Percentiles rank a stretch among this genome's conserved stretches.
These are phyloP conservation scores for Orbilia javanica DNA, from an alignment of 2,329 filamentous ascomycete genomes.

Conservation along the genomic window DNA sequence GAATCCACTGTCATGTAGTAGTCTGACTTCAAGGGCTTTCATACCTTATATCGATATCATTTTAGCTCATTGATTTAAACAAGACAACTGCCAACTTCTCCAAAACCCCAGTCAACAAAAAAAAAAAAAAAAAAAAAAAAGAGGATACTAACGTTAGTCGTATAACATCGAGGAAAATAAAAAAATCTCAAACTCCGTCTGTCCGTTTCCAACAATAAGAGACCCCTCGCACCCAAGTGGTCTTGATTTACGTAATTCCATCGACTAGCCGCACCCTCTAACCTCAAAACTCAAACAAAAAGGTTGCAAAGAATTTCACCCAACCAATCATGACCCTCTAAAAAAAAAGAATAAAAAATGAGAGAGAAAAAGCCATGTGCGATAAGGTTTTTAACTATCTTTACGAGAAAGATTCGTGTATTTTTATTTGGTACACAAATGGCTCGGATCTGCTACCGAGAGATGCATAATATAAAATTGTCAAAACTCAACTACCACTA, in stretches of 20 bases:
- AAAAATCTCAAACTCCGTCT: conserved; percentile 2
- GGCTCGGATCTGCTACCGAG: conserved; percentile 26
- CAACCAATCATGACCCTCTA: conserved; percentile 12
- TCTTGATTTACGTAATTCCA: conserved; percentile 48
- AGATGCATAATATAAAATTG: conserved; percentile 22
- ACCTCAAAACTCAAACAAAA: conserved; percentile 13
- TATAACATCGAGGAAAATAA: too few relatives aligned
- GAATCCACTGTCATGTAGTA: too few relatives aligned
- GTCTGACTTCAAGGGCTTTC: too few relatives aligned
- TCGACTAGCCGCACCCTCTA: conserved; percentile 42
- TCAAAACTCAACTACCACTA: background rate
- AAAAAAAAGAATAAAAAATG: background rate
- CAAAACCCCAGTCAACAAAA: background rate
- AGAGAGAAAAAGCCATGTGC: background rate
- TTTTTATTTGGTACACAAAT: conserved; percentile 46
- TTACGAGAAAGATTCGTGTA: conserved; percentile 54
- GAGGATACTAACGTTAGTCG: too few relatives aligned
- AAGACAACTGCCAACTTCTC: background rate
- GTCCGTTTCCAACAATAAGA: background rate
- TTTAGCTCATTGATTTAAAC: background rate
- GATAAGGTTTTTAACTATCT: conserved; percentile 44
- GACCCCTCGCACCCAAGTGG: background rate
- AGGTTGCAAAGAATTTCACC: background rate
- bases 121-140: background rate
- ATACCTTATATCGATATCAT: too few relatives aligned